phyloP scores from a whole-genome alignment of 2,329 filamentous ascomycete species.

The Xylaria sp. region DNA sequence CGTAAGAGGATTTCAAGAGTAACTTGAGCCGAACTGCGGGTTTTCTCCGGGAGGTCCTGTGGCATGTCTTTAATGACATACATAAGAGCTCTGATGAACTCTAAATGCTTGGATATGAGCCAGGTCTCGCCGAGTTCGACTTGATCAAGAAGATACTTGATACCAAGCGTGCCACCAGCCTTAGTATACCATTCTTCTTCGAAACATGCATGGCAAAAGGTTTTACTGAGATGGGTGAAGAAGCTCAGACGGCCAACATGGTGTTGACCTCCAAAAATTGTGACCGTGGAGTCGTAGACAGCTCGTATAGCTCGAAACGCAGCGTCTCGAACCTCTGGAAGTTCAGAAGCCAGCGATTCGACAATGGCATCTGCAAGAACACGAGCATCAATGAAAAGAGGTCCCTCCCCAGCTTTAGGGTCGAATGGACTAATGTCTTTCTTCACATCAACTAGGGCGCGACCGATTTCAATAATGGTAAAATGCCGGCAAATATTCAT shows the following conservation, averaged over 20 bases:
- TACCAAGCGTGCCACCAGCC: constrained; percentile 88
- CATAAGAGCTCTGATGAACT: constrained; percentile 90
- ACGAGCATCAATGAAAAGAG: constrained; percentile 85
- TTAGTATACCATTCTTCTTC: constrained; percentile 99
- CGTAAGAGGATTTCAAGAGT: constrained; percentile 83
- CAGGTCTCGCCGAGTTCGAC: constrained; percentile 85
- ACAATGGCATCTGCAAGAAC: constrained; percentile 89
- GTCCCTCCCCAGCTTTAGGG: constrained; percentile 85
- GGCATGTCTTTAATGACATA: constrained; percentile 99
- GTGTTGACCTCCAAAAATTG: constrained; percentile 80
- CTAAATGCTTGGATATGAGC: constrained; percentile 83
- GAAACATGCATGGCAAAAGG: constrained; percentile 94
- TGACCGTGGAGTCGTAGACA: constrained; percentile 78
- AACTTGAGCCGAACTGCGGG: constrained; percentile 81
- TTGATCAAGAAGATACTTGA: constrained; percentile 86
- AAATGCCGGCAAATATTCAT: constrained; percentile 89
- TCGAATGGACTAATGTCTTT: constrained; percentile 83
- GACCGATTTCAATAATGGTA: constrained; percentile 87
- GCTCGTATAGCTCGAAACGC: constrained; percentile 82
- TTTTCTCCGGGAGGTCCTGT: constrained; percentile 89
- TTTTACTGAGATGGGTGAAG: constrained; percentile 82
- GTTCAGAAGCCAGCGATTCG: constrained; percentile 88
- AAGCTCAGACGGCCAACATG: constrained; percentile 82
- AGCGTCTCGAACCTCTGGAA: constrained; percentile 80
- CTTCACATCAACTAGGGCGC: constrained; percentile 82